A percentile compares a stretch with the other conserved stretches of the same genome.
Evolutionary conservation across 306 rosid genomes (phyloP).

Genomic region (Cyamopsis tetragonoloba): DNA sequence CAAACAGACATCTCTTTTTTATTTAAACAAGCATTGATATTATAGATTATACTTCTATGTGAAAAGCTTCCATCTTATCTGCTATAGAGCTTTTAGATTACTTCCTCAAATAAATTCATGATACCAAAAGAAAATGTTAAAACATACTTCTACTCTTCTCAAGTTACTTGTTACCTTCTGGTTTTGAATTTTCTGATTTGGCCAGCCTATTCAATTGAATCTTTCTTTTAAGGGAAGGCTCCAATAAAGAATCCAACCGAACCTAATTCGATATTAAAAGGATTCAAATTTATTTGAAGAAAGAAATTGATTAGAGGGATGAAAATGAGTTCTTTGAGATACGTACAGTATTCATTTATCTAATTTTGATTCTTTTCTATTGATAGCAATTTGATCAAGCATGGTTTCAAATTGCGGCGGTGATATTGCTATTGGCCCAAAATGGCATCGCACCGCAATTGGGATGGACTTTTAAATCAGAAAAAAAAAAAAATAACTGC

Average conservation of each 20-base stretch:
- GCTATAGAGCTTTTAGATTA: neutral
- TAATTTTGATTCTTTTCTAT: neutral
- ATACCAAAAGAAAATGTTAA: neutral
- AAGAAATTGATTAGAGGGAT: neutral
- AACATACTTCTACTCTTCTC: neutral
- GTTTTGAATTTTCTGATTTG: constrained; percentile 8
- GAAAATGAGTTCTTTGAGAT: neutral
- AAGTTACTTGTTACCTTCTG: neutral
- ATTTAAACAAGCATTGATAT: neutral
- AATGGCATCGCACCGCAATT: too few species aligned
- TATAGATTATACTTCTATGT: neutral
- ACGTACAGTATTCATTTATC: neutral
- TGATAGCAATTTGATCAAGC: too few species aligned
- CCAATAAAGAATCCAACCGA: neutral
- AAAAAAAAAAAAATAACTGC: too few species aligned
- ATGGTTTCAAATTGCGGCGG: too few species aligned
- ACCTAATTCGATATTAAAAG: neutral
- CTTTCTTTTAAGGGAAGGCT: neutral
- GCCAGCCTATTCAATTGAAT: neutral
- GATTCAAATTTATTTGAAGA: neutral
- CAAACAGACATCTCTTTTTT: neutral
- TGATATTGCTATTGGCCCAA: too few species aligned
- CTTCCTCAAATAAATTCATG: neutral
- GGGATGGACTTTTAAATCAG: too few species aligned
- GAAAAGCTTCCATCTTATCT: neutral